These are phyloP conservation scores for Centella asiatica DNA, from an alignment of 129 eudicot species.

Conservation along the genomic window DNA sequence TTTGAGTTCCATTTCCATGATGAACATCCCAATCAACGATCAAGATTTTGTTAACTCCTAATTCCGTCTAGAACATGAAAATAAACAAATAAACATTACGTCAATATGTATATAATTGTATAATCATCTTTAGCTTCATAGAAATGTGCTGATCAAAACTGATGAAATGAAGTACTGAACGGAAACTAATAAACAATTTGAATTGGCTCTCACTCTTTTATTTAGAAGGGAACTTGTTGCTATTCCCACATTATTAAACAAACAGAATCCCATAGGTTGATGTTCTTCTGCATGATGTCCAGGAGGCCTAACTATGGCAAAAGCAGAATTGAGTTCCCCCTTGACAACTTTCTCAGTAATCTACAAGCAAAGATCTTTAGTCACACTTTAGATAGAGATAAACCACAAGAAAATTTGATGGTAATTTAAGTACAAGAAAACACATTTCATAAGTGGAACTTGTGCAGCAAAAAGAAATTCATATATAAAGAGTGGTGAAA, in stretches of 20 bases:
- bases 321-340: slow-evolving; percentile 83
- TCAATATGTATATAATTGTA: neutral
- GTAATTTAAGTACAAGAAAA: neutral
- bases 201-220: slow-evolving; percentile 54
- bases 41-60: slow-evolving; percentile 64
- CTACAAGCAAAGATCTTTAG: slow-evolving; percentile 24
- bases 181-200: slow-evolving; percentile 1
- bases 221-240: slow-evolving; percentile 77
- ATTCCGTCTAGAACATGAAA: slow-evolving; percentile 42
- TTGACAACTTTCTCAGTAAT: slow-evolving; percentile 81
- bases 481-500: neutral
- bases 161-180: slow-evolving; percentile 9
- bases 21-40: slow-evolving; percentile 99
- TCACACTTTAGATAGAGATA: slow-evolving; percentile 1
- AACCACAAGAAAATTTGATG: neutral
- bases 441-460: neutral
- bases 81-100: neutral
- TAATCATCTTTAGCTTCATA: neutral
- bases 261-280: slow-evolving; percentile 92
- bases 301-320: slow-evolving; percentile 97
- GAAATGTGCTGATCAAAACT: neutral
- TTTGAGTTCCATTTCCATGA: slow-evolving; percentile 97
- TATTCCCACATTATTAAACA: slow-evolving; percentile 80
- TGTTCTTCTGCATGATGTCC: slow-evolving; percentile 94
- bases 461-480: neutral